Conservation (phyloP, 164 flowering plant genomes). For the Buxus sempervirens region DNA sequence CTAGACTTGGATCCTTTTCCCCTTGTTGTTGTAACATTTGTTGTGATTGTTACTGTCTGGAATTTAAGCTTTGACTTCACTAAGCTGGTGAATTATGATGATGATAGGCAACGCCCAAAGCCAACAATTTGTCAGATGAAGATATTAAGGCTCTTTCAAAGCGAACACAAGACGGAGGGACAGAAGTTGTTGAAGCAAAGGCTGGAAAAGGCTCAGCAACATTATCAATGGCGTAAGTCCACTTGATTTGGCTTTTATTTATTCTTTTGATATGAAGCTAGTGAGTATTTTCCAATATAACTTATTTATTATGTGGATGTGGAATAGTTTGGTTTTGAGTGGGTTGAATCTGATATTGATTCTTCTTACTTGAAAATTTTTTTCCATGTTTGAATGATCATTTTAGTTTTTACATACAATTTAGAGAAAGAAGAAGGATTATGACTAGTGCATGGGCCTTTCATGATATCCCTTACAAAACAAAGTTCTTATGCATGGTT, state of each 20-base stretch:
- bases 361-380: not conserved
- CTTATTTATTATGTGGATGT: not conserved
- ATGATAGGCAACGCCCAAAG: constrained; percentile 70
- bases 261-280: not conserved
- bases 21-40: not conserved
- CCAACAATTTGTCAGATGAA: constrained; percentile 62
- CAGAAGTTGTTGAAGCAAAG: constrained; percentile 98
- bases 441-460: not conserved
- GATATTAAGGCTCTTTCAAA: constrained; percentile 71
- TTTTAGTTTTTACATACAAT: not conserved
- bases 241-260: not conserved
- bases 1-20: not conserved
- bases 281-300: not conserved
- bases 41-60: not conserved
- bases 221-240: constrained; percentile 96
- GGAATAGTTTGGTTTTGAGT: not conserved
- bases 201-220: constrained; percentile 99
- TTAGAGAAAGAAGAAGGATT: not conserved
- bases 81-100: not conserved
- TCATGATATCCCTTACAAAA: too few species aligned
- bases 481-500: not conserved
- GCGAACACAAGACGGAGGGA: constrained; percentile 94
- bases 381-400: not conserved
- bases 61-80: not conserved
- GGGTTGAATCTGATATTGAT: not conserved